Percentiles rank a stretch among this genome's conserved stretches.
Evolutionary conservation across 2,329 filamentous ascomycete species (phyloP).

Genomic region (Ceratocystis cacaofunesta): DNA sequence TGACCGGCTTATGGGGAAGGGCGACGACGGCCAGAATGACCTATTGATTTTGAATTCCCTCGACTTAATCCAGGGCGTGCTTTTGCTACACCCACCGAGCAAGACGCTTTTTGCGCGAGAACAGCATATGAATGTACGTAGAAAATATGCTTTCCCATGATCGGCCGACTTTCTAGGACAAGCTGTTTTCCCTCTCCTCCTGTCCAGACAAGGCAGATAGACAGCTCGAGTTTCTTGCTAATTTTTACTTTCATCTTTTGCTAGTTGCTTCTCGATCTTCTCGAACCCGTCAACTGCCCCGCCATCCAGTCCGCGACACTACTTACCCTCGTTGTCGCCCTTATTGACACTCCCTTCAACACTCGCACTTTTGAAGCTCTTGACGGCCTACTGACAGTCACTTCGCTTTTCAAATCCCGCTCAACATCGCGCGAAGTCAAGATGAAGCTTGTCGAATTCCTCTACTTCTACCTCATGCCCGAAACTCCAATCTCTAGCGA

Average conservation of each 20-base stretch:
- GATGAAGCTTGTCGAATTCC: slow-evolving; percentile 87
- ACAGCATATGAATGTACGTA: slow-evolving; percentile 76
- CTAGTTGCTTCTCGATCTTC: slow-evolving; percentile 76
- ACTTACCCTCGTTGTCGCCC: slow-evolving; percentile 74
- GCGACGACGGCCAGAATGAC: slow-evolving; percentile 70
- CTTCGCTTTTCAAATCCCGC: slow-evolving; percentile 80
- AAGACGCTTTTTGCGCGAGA: slow-evolving; percentile 76
- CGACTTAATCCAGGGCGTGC: slow-evolving; percentile 73
- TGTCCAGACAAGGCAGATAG: no score
- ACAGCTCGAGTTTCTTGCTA: not conserved
- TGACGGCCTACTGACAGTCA: slow-evolving; percentile 81
- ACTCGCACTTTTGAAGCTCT: slow-evolving; percentile 83
- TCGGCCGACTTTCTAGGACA: no score
- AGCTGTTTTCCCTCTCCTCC: no score
- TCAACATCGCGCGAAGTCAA: slow-evolving; percentile 79
- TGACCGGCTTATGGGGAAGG: slow-evolving; percentile 71
- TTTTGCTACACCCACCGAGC: slow-evolving; percentile 81
- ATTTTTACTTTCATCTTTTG: slow-evolving; percentile 12
- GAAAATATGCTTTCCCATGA: no score
- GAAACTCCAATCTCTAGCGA: slow-evolving; percentile 53
- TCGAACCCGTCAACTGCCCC: slow-evolving; percentile 82
- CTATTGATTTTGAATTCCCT: slow-evolving; percentile 76
- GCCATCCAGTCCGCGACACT: slow-evolving; percentile 83
- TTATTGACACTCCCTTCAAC: slow-evolving; percentile 75
- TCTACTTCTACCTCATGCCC: slow-evolving; percentile 98